Evolutionary conservation across 1,284 basidiomycete genomes (phyloP).

Genomic region (Trametes polyzona): DNA sequence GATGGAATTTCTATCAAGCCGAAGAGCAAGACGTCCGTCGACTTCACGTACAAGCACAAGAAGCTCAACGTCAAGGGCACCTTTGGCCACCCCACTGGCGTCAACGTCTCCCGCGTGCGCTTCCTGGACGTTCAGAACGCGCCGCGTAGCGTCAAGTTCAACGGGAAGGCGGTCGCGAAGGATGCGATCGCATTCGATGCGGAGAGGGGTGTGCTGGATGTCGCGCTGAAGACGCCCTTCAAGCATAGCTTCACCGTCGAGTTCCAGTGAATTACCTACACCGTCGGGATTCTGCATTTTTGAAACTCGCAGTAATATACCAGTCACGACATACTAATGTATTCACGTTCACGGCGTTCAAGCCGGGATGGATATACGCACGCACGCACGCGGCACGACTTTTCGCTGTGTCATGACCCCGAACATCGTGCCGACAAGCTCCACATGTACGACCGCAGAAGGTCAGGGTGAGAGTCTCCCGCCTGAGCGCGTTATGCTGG

Average conservation of each 20-base stretch:
- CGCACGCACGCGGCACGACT: too few relatives aligned
- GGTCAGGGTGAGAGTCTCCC: too few relatives aligned
- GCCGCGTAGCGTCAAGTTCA: constrained; percentile 42
- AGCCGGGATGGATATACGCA: too few relatives aligned
- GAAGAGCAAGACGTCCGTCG: constrained; percentile 45
- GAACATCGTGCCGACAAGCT: too few relatives aligned
- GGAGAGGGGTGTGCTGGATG: constrained; percentile 44
- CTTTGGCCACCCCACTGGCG: constrained; percentile 52
- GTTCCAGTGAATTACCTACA: constrained; percentile 25
- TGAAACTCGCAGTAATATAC: too few relatives aligned
- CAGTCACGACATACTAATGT: too few relatives aligned
- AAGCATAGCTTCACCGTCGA: constrained; percentile 40
- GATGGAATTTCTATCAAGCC: constrained; percentile 62
- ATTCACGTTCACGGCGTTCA: too few relatives aligned
- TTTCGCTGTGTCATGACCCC: too few relatives aligned
- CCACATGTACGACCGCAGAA: too few relatives aligned
- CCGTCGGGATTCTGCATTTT: too few relatives aligned
- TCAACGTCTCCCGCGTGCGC: constrained; percentile 47
- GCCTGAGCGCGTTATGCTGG: too few relatives aligned
- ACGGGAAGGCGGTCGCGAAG: constrained; percentile 32
- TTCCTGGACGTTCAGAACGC: constrained; percentile 46
- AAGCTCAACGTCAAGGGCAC: constrained; percentile 50
- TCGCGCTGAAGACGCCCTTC: constrained; percentile 43
- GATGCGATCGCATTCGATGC: constrained; percentile 38
- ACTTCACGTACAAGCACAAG: constrained; percentile 47